A percentile compares a stretch with the other conserved stretches of the same genome.
Evolutionary conservation across 1,139 yeast species (phyloP).

Genomic region (Taiozyma sp.): DNA sequence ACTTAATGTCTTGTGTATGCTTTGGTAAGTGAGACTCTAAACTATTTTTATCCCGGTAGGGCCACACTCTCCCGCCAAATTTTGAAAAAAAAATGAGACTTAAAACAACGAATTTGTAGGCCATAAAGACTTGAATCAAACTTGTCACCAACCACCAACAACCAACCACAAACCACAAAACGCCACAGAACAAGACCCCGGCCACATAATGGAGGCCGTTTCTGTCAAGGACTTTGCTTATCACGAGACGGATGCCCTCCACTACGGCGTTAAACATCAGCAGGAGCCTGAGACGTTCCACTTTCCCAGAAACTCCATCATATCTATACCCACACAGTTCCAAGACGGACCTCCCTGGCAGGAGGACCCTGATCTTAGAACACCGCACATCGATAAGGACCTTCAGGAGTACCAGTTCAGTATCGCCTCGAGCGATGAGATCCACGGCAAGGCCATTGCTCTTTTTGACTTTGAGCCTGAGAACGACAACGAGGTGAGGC

Average conservation of each 20-base stretch:
- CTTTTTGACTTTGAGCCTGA: conserved; percentile 88
- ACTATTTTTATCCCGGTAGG: neutral
- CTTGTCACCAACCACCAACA: neutral
- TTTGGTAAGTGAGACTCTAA: no score
- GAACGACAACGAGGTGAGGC: conserved; percentile 83
- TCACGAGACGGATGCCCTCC: conserved; percentile 55
- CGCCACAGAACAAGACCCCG: neutral
- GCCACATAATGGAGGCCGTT: conserved; percentile 2
- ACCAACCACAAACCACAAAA: neutral
- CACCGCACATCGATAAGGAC: conserved; percentile 23
- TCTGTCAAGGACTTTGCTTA: conserved; percentile 64
- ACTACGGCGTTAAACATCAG: conserved; percentile 41
- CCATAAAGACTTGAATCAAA: no score
- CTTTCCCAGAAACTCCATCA: conserved; percentile 2
- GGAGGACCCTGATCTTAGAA: conserved; percentile 25
- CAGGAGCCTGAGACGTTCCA: neutral
- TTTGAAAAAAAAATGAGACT: neutral
- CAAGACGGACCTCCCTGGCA: conserved; percentile 31
- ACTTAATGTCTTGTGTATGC: neutral
- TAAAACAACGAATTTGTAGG: neutral
- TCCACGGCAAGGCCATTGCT: conserved; percentile 69
- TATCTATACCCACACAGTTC: conserved; percentile 7
- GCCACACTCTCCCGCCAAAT: neutral
- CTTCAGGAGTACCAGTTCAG: conserved; percentile 29
- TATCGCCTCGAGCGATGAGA: conserved; percentile 29